These are phyloP conservation scores for Clarireedia hainanense DNA, from an alignment of 2,329 filamentous ascomycete species.

Conservation along the genomic window DNA sequence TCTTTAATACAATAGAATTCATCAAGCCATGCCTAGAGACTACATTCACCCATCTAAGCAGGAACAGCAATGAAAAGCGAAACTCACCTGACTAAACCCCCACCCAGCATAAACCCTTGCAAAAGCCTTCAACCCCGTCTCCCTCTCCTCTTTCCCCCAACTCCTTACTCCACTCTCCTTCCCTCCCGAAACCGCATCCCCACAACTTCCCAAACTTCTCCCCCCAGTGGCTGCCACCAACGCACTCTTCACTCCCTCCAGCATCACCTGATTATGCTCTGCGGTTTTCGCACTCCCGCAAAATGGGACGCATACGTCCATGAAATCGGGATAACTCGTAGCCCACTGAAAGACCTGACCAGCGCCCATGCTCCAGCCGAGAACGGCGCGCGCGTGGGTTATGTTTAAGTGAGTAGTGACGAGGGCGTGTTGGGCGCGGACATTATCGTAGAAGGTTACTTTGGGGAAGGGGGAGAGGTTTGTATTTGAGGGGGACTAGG, in stretches of 20 bases:
- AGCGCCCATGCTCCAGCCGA: conserved; percentile 67
- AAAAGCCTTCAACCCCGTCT: conserved; percentile 59
- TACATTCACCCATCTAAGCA: background rate
- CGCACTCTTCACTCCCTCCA: conserved; percentile 55
- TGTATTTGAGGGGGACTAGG: conserved; percentile 53
- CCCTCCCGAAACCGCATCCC: conserved; percentile 31
- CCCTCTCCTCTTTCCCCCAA: conserved; percentile 47
- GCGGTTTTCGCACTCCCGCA: conserved; percentile 58
- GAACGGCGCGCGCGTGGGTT: conserved; percentile 50
- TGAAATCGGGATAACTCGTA: conserved; percentile 43
- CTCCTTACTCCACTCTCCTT: too few relatives aligned
- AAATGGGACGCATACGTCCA: conserved; percentile 58
- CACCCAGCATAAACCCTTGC: conserved; percentile 71
- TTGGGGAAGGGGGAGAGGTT: conserved; percentile 50
- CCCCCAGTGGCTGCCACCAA: conserved; percentile 49
- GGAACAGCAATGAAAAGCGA: background rate
- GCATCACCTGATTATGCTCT: conserved; percentile 60
- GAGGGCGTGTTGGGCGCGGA: conserved; percentile 56
- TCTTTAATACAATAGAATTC: background rate
- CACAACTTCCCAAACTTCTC: conserved; percentile 42
- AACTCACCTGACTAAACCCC: conserved; percentile 61
- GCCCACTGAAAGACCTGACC: conserved; percentile 59
- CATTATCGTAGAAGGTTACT: conserved; percentile 61
- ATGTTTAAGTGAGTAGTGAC: conserved; percentile 56
- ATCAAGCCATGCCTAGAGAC: too few relatives aligned